Conservation (phyloP, 2,329 filamentous ascomycete species). For the Chaetomium olivaceum region DNA sequence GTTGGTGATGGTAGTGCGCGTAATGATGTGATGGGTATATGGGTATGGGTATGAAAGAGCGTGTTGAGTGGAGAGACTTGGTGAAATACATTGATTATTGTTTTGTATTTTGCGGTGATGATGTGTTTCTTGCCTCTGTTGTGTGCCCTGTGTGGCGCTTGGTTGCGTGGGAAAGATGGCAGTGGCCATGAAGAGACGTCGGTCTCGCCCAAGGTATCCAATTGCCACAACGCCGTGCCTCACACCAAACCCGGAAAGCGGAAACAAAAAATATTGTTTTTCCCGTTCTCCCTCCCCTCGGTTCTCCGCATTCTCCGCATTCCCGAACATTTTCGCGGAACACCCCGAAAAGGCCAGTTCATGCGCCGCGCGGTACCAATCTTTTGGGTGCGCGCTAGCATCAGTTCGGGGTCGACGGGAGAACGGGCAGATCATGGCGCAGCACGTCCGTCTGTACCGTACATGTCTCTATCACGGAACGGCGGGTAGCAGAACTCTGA, state of each 20-base stretch:
- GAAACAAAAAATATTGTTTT: not conserved
- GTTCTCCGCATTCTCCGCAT: conserved; percentile 11
- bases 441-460: not conserved
- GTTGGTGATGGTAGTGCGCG: not conserved
- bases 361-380: conserved; percentile 8
- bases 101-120: not conserved
- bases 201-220: no score
- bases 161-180: not conserved
- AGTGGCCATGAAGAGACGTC: not conserved
- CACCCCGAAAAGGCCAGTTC: not conserved
- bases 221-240: not conserved
- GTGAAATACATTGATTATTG: not conserved
- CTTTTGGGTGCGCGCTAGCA: not conserved
- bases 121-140: not conserved
- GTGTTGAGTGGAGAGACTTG: not conserved
- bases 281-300: not conserved
- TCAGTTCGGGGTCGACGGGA: not conserved
- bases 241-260: not conserved
- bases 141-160: not conserved
- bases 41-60: not conserved
- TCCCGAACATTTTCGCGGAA: not conserved
- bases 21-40: not conserved
- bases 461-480: not conserved
- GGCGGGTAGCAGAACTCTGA: not conserved
- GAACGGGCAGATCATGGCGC: conserved; percentile 4